Evolutionary conservation across 495 filamentous ascomycete species (phyloP).

Genomic region (Cenococcum geophilum): DNA sequence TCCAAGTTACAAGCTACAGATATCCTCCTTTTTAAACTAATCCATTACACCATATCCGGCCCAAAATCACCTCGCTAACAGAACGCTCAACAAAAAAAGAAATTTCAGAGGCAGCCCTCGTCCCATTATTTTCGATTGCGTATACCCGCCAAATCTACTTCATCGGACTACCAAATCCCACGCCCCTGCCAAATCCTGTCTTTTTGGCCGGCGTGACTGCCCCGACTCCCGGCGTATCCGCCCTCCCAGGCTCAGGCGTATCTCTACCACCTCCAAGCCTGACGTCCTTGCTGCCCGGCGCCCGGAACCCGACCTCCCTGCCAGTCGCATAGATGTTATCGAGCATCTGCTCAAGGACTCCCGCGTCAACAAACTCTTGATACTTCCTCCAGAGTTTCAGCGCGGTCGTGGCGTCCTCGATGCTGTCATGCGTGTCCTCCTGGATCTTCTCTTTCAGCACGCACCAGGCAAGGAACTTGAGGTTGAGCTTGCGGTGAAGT

Average conservation of each 20-base stretch:
- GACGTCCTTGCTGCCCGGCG: constrained; percentile 43
- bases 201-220: constrained; percentile 21
- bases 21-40: no score
- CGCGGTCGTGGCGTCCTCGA: constrained; percentile 88
- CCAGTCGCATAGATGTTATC: constrained; percentile 73
- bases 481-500: constrained; percentile 66
- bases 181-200: constrained; percentile 24
- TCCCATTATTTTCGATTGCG: no score
- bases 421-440: constrained; percentile 79
- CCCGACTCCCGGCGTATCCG: constrained; percentile 6
- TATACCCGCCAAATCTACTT: background rate
- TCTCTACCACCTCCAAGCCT: constrained; percentile 7
- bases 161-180: constrained; percentile 31
- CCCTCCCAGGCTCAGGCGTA: constrained; percentile 24
- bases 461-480: constrained; percentile 82
- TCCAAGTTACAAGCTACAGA: no score
- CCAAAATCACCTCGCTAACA: no score
- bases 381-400: constrained; percentile 86
- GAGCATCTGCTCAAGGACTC: constrained; percentile 69
- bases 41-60: no score
- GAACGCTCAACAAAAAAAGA: no score
- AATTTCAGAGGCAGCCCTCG: no score
- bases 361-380: constrained; percentile 77
- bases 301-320: constrained; percentile 66
- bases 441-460: constrained; percentile 90